These are phyloP conservation scores for Starmerella apicola DNA, from an alignment of 805 yeast species.

Conservation along the genomic window DNA sequence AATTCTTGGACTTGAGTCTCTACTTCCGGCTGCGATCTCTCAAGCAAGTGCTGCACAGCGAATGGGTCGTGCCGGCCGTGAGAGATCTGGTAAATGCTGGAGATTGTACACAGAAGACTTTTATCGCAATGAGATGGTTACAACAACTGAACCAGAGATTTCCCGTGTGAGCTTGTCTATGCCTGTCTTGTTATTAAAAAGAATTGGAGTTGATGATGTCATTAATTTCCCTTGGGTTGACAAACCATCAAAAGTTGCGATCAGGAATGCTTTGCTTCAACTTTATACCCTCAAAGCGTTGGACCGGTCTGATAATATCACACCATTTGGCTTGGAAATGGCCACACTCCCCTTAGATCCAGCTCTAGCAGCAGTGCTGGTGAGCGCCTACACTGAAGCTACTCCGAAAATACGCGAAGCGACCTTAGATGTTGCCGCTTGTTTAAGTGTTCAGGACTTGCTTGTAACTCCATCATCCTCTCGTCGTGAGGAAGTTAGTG, in stretches of 20 bases:
- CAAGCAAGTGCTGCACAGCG: conserved; percentile 91
- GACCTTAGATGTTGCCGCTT: conserved; percentile 81
- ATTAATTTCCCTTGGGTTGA: conserved; percentile 88
- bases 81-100: conserved; percentile 78
- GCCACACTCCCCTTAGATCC: conserved; percentile 88
- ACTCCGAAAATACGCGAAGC: conserved; percentile 36
- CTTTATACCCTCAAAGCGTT: conserved; percentile 70
- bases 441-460: conserved; percentile 84
- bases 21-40: conserved; percentile 83
- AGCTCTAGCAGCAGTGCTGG: conserved; percentile 71
- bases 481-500: conserved; percentile 71
- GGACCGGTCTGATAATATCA: conserved; percentile 61
- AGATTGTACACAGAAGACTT: conserved; percentile 69
- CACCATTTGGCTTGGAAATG: conserved; percentile 72
- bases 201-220: conserved; percentile 70
- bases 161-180: conserved; percentile 72
- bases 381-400: conserved; percentile 44
- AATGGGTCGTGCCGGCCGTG: conserved; percentile 99
- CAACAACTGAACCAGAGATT: conserved; percentile 89
- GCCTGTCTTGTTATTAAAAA: conserved; percentile 74
- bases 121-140: conserved; percentile 41
- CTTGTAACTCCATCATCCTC: conserved; percentile 70
- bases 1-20: conserved; percentile 80
- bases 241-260: conserved; percentile 68
- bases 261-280: conserved; percentile 64